Conservation (phyloP, 306 rosid genomes). For the Nissolia schottii region DNA sequence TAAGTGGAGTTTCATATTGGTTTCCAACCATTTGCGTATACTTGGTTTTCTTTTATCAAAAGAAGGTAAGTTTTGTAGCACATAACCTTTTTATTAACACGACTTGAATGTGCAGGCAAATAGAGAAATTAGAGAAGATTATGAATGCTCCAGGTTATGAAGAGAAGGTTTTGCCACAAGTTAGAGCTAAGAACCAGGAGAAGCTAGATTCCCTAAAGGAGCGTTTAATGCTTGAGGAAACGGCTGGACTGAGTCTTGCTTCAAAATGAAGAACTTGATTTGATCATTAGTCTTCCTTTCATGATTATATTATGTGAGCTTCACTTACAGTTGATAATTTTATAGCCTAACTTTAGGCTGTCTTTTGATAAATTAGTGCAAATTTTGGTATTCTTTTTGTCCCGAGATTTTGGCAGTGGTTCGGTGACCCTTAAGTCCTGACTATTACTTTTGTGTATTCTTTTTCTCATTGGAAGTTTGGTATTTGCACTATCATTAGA, state of each 20-base stretch:
- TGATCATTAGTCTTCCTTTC: not conserved
- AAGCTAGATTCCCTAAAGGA: conserved; percentile 73
- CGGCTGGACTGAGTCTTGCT: conserved; percentile 47
- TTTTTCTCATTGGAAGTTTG: not conserved
- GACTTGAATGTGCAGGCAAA: conserved; percentile 40
- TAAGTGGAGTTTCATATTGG: not conserved
- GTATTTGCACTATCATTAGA: not conserved
- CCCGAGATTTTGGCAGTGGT: not conserved
- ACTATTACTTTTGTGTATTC: not conserved
- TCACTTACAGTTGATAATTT: not conserved
- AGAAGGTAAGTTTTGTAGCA: not conserved
- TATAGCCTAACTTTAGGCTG: not conserved
- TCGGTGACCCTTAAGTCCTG: not conserved
- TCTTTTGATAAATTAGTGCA: conserved; percentile 13
- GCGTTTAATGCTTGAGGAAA: conserved; percentile 55
- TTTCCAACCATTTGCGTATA: not conserved
- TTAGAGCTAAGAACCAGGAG: conserved; percentile 50
- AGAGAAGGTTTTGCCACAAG: conserved; percentile 57
- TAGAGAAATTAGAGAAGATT: conserved; percentile 56
- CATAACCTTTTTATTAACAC: not conserved
- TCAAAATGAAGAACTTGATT: not conserved
- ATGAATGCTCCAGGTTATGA: conserved; percentile 64
- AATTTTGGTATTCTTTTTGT: conserved; percentile 12
- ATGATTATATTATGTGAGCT: not conserved
- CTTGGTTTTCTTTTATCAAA: not conserved